Evolutionary conservation across 345 rosid genomes (phyloP), one percentile per base, ranked within the genome.

Genomic region (Angophora floribunda): DNA sequence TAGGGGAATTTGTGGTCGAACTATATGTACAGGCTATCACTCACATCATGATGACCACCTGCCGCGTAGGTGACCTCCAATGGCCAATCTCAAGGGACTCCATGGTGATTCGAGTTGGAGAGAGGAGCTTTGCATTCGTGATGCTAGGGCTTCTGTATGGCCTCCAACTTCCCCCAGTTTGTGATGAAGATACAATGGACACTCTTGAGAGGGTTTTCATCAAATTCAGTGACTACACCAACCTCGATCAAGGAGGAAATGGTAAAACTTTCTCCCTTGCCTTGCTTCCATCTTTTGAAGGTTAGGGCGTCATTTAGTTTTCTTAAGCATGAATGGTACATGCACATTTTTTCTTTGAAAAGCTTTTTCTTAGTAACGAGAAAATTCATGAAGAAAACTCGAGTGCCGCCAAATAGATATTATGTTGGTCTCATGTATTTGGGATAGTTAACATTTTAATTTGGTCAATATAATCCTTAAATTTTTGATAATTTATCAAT

Each of bases 1-100:
- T 17, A 13, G 91, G 90, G 51, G 67, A 55, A 44, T 90, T 90
- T 51, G 61, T 24, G 15, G 55, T 86, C 47, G 85, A 51, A 36
- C 47, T 90, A 4, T 63, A 52, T 7, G 41, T 84, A 28, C 87
- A 90, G 45, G 85, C 49, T 16, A 2, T 22, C 2, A 82, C 65
- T 61, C 85, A 61, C 9, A 45, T 90, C 49, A 6, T 88, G 88
- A 86, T 90, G 87, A 52, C 86, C 17, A 32, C 80, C 3, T 86
- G 90, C 63, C 15, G 41, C 32, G 55, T 88, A 36, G 36, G 47
- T 30, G 88, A 70, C 45, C 44, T 86, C n/a, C 88, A 88, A 50
- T 90, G 91, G 90, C 90, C 87, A 11, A 61, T 88, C 32, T 55
- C 90, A 10, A 90, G 85, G 51, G 91, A 88, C 22, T 82, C 91